phyloP scores from a whole-genome alignment of 2,329 filamentous ascomycete species.

The Metarhizium rileyi region DNA sequence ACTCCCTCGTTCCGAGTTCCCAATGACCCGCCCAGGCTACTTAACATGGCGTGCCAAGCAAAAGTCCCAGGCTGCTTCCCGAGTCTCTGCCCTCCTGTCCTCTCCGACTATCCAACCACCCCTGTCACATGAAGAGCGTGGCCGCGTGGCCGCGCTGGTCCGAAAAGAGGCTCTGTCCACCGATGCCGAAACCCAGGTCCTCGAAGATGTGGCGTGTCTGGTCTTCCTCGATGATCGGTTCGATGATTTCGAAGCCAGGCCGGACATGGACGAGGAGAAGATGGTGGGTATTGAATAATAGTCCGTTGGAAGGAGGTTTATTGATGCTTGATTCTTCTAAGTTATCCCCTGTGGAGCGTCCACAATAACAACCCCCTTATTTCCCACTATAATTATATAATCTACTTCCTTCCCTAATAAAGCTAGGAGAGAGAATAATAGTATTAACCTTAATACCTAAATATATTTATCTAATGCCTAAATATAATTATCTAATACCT shows the following conservation, averaged over 20 bases:
- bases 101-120: slow-evolving; percentile 26
- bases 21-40: slow-evolving; percentile 67
- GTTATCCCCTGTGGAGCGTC: too few species aligned
- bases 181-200: slow-evolving; percentile 54
- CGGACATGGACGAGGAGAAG: slow-evolving; percentile 64
- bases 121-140: slow-evolving; percentile 40
- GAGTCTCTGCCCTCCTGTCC: slow-evolving; percentile 45
- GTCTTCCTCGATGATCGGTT: slow-evolving; percentile 85
- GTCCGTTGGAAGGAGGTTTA: too few species aligned
- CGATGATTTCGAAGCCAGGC: slow-evolving; percentile 62
- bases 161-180: slow-evolving; percentile 63
- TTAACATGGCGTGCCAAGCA: slow-evolving; percentile 68
- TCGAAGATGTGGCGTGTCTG: slow-evolving; percentile 80
- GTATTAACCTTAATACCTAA: too few species aligned
- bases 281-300: slow-evolving; percentile 59
- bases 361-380: too few species aligned
- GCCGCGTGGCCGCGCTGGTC: slow-evolving; percentile 60
- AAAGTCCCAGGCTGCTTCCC: slow-evolving; percentile 51
- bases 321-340: too few species aligned
- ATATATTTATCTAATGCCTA: too few species aligned
- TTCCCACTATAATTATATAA: too few species aligned
- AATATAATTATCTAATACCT: too few species aligned
- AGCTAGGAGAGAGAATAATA: too few species aligned
- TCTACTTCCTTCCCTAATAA: too few species aligned
- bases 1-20: slow-evolving; percentile 62